These are phyloP conservation scores for Raffaelea ambrosiae DNA, from an alignment of 2,329 filamentous ascomycete genomes.

Conservation along the genomic window DNA sequence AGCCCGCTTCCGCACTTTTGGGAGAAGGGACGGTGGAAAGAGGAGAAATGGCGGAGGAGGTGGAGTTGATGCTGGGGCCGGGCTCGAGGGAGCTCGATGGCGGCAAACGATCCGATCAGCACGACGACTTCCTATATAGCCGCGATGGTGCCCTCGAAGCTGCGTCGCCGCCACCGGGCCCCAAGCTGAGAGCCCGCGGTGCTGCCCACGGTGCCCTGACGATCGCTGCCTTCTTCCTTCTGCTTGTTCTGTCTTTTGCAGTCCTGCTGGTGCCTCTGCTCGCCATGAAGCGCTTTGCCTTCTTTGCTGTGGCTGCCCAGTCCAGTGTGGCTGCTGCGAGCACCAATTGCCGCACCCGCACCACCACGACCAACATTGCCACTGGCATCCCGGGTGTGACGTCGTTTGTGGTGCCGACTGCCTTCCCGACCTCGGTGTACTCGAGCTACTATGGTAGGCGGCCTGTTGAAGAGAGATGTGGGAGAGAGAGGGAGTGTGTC, in stretches of 20 bases:
- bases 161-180: background rate
- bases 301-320: background rate
- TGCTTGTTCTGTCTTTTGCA: conserved; percentile 8
- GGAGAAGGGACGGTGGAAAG: too few species aligned
- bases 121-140: conserved; percentile 6
- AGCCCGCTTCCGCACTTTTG: too few species aligned
- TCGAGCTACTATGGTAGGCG: conserved; percentile 36
- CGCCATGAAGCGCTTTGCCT: conserved; percentile 3
- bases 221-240: conserved; percentile 2
- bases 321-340: conserved; percentile 4
- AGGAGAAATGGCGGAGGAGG: too few species aligned
- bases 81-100: too few species aligned
- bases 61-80: too few species aligned
- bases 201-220: conserved; percentile 1
- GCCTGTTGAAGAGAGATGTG: background rate
- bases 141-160: background rate
- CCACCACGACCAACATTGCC: background rate
- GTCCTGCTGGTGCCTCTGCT: conserved; percentile 4
- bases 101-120: too few species aligned
- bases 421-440: conserved; percentile 42
- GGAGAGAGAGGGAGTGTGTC: too few species aligned
- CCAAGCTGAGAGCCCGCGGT: background rate
- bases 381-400: conserved; percentile 21
- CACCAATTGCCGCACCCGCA: background rate
- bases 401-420: conserved; percentile 32